Base-by-base conservation (phyloP, 768 basidiomycete genomes). In the Rhodotorula diobovata region DNA sequence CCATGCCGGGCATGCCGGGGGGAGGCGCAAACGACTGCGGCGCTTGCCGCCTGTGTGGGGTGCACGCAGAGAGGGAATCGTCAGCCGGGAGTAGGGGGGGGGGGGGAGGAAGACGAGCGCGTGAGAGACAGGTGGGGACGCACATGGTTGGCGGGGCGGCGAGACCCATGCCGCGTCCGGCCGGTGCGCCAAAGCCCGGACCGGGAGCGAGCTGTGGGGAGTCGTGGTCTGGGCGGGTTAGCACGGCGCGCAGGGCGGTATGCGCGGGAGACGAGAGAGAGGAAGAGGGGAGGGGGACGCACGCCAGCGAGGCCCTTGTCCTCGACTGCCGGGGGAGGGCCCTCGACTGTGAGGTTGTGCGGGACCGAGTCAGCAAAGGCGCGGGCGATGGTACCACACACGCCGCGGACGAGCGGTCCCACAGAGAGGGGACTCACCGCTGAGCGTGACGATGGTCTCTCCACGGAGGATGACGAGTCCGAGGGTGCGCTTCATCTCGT, bases 401-500 rank as follows among this genome's bases (percentile, higher is more conserved):
- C n/a, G n/a, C n/a, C n/a, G n/a, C n/a, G n/a, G n/a, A n/a, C n/a
- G n/a, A n/a, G 6, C 20, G 58, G 4, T 20, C 39, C 43, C 2
- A 57, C 10, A 12, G 34, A 1, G 21, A 37, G 21, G 35, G 55
- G 14, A 39, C 63, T 25, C 20, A 57, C 98, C 93, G 66, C 87
- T 89, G 76, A 98, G 84, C 78, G 91, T 93, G 78, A 99, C 95
- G 51, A 98, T 91, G 0, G 92, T 90, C 82, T 98, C 96, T 70
- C 96, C 96, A 70, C 96, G 87, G 78, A 98, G 82, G 79, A 99
- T 97, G 67, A 98, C 93, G 41, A 99, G 85, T n/a, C 96, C 96
- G 32, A 99, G 85, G 0, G 91, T 87, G 67, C 96, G 88, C 82
- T 98, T 99, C 85, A 96, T 89, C 83, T 98, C 94, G 81, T 95